Percentiles rank a stretch among this genome's conserved stretches.
Evolutionary conservation across 202 grass and related monocot species (phyloP).

Genomic region (Zoysia matrella): DNA sequence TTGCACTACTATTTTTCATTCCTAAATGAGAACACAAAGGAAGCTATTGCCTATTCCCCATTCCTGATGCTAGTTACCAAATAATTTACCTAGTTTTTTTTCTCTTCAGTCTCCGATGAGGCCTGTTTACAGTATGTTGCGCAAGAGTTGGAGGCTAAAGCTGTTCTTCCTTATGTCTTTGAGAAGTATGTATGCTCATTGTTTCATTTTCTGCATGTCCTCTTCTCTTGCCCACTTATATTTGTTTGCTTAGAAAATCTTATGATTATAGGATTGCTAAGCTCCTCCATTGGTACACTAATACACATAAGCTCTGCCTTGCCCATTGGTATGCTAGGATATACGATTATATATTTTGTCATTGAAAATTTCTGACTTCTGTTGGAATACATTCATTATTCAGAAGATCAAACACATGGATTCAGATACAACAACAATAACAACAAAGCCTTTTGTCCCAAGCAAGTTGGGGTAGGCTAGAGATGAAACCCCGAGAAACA

Average conservation of each 20-base stretch:
- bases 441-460: too few species aligned
- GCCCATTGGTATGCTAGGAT: not conserved
- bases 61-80: slow-evolving; percentile 21
- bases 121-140: slow-evolving; percentile 80
- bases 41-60: slow-evolving; percentile 9
- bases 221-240: slow-evolving; percentile 17
- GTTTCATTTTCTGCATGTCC: slow-evolving; percentile 32
- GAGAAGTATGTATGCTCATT: slow-evolving; percentile 61
- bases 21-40: not conserved
- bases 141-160: slow-evolving; percentile 90
- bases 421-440: too few species aligned
- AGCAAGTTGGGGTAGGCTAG: too few species aligned
- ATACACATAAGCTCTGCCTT: too few species aligned
- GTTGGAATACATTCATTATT: not conserved
- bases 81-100: slow-evolving; percentile 32
- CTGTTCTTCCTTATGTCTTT: slow-evolving; percentile 69
- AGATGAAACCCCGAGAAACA: too few species aligned
- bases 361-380: slow-evolving; percentile 5
- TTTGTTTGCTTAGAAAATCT: slow-evolving; percentile 9
- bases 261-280: not conserved
- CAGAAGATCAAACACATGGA: not conserved
- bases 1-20: not conserved
- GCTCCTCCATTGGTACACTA: too few species aligned
- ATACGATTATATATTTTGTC: slow-evolving; percentile 24
- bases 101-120: slow-evolving; percentile 77